These are phyloP conservation scores for Apium graveolens DNA, from an alignment of 129 eudicot genomes.

Conservation along the genomic window DNA sequence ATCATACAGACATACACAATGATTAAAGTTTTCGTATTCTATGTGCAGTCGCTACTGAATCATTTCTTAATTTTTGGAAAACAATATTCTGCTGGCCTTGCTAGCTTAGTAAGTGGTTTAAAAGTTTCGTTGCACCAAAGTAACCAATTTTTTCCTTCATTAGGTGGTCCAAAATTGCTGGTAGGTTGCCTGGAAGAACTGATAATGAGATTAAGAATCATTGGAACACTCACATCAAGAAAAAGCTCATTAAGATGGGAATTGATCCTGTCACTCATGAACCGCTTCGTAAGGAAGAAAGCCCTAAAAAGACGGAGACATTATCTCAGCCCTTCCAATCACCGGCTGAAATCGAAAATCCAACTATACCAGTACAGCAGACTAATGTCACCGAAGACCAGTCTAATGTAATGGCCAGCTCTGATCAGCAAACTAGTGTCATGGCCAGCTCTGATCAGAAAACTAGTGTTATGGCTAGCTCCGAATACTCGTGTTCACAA, in stretches of 20 bases:
- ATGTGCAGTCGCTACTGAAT: background rate
- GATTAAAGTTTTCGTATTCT: background rate
- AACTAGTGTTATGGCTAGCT: conserved; percentile 18
- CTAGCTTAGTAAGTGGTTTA: background rate
- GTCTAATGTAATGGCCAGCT: conserved; percentile 13
- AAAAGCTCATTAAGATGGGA: conserved; percentile 73
- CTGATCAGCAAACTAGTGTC: background rate
- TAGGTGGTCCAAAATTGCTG: conserved; percentile 92
- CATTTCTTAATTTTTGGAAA: background rate
- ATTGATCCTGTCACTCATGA: conserved; percentile 70
- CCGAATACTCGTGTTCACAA: conserved; percentile 42
- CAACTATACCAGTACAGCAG: background rate
- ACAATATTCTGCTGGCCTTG: too few species aligned
- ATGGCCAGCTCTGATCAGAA: background rate
- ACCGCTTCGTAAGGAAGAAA: conserved; percentile 41
- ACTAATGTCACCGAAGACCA: conserved; percentile 1
- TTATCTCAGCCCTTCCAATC: conserved; percentile 23
- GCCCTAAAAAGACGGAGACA: conserved; percentile 4
- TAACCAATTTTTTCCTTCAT: background rate
- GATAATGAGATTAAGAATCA: conserved; percentile 79
- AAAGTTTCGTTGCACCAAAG: background rate
- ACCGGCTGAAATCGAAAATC: conserved; percentile 14
- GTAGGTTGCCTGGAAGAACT: conserved; percentile 69
- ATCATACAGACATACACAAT: background rate
- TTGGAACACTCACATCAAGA: conserved; percentile 87